A percentile compares a stretch with the other conserved stretches of the same genome.
phyloP scores from a whole-genome alignment of 352 stramenopile species.

The Elongisporangium undulatum region DNA sequence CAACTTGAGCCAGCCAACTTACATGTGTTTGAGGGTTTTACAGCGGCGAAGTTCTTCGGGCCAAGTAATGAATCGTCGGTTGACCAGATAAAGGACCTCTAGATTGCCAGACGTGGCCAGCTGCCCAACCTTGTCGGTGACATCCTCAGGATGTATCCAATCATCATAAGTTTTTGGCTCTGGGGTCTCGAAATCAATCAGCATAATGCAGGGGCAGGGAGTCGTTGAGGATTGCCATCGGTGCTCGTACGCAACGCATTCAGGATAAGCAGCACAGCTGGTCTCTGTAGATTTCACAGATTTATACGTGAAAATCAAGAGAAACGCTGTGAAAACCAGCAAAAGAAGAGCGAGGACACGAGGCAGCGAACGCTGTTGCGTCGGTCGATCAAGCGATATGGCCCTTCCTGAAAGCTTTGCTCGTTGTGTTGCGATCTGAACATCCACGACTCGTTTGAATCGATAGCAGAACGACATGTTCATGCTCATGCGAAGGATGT shows the following conservation, averaged over 20 bases:
- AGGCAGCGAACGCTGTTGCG: constrained; percentile 5
- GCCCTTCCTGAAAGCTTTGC: background rate
- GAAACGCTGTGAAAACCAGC: constrained; percentile 11
- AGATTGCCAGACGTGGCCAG: constrained; percentile 21
- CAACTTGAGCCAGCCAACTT: background rate
- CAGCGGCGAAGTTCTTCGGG: constrained; percentile 24
- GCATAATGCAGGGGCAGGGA: constrained; percentile 24
- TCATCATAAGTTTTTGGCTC: constrained; percentile 13
- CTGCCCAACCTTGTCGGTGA: constrained; percentile 25
- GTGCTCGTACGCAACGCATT: constrained; percentile 10
- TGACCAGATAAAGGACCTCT: constrained; percentile 27
- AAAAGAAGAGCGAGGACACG: constrained; percentile 8
- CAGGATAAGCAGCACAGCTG: constrained; percentile 6
- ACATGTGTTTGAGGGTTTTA: constrained; percentile 26
- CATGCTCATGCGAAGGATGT: constrained; percentile 26
- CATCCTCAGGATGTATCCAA: constrained; percentile 22
- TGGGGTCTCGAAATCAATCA: constrained; percentile 19
- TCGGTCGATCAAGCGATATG: background rate
- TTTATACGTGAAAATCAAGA: constrained; percentile 8
- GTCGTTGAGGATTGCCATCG: constrained; percentile 4
- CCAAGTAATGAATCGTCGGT: constrained; percentile 18
- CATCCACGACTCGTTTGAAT: constrained; percentile 13
- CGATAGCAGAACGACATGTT: constrained; percentile 21
- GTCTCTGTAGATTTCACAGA: background rate
- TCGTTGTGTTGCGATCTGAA: constrained; percentile 9